Evolutionary conservation across 192 early-diverging fungal genomes (phyloP).

Genomic region (Lobosporangium transversale): DNA sequence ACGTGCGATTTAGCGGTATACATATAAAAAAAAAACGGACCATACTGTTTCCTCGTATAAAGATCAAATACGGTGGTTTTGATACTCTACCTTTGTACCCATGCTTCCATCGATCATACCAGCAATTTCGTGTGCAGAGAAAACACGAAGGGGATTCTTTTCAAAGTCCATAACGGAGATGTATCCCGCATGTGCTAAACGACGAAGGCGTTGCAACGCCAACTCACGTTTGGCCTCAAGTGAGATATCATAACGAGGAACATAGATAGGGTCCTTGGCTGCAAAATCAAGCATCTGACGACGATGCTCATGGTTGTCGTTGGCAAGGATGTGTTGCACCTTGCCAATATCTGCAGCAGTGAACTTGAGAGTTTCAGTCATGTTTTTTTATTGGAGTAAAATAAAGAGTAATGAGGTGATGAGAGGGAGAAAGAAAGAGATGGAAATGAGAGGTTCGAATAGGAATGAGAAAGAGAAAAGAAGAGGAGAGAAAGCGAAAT

Average conservation of each 20-base stretch:
- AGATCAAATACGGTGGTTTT: too few relatives aligned
- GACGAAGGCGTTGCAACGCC: slow-evolving; percentile 64
- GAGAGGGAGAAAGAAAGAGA: not conserved
- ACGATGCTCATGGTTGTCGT: slow-evolving; percentile 69
- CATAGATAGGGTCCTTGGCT: slow-evolving; percentile 62
- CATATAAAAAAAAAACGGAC: slow-evolving; percentile 38
- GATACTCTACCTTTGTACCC: slow-evolving; percentile 75
- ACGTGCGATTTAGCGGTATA: not conserved
- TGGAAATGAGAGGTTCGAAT: too few relatives aligned
- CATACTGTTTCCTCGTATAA: too few relatives aligned
- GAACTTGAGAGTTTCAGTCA: slow-evolving; percentile 12
- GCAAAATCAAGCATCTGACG: slow-evolving; percentile 59
- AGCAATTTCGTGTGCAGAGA: slow-evolving; percentile 76
- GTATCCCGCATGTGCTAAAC: slow-evolving; percentile 61
- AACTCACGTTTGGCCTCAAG: slow-evolving; percentile 71
- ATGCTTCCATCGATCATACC: slow-evolving; percentile 79
- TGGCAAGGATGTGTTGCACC: slow-evolving; percentile 50
- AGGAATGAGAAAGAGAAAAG: not conserved
- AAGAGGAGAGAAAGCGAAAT: not conserved
- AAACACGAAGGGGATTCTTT: slow-evolving; percentile 72
- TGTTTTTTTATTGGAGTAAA: not conserved
- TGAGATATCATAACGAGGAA: slow-evolving; percentile 73
- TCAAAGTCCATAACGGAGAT: slow-evolving; percentile 78
- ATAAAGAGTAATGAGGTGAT: not conserved
- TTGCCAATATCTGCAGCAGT: slow-evolving; percentile 41